These are phyloP conservation scores for Aspergillus baeticus DNA, from an alignment of 495 filamentous ascomycete genomes.

Conservation along the genomic window DNA sequence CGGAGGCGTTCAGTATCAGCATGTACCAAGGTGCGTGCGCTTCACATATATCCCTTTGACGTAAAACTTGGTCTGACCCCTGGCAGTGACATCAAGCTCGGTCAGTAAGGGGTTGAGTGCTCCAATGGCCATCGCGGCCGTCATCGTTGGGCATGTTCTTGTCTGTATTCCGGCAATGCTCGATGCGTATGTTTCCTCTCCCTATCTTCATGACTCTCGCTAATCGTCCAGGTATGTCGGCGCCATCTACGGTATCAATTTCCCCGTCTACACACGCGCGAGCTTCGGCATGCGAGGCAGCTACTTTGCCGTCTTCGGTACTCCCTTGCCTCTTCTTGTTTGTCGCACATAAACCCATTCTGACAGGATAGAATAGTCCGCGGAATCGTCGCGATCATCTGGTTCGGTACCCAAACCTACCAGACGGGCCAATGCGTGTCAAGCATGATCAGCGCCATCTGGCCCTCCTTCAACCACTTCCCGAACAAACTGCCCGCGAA, in stretches of 20 bases:
- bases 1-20: slow-evolving; percentile 26
- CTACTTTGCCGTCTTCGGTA: slow-evolving; percentile 42
- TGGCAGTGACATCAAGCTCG: slow-evolving; percentile 15
- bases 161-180: slow-evolving; percentile 21
- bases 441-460: slow-evolving; percentile 55
- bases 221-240: slow-evolving; percentile 29
- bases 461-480: slow-evolving; percentile 53
- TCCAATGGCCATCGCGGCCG: slow-evolving; percentile 15
- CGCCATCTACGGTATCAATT: slow-evolving; percentile 27
- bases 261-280: slow-evolving; percentile 25
- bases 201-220: not conserved
- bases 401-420: slow-evolving; percentile 35
- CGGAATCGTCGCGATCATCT: slow-evolving; percentile 21
- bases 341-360: too few relatives aligned
- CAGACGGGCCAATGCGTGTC: slow-evolving; percentile 52
- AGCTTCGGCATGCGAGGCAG: slow-evolving; percentile 59
- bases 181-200: slow-evolving; percentile 8
- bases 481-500: slow-evolving; percentile 46
- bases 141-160: slow-evolving; percentile 15
- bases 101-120: slow-evolving; percentile 18
- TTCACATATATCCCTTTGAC: too few relatives aligned
- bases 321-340: too few relatives aligned
- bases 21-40: slow-evolving; percentile 20
- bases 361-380: too few relatives aligned
- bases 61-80: too few relatives aligned